These are phyloP conservation scores for Boletus reticuloceps DNA, from an alignment of 768 basidiomycete genomes.

Conservation along the genomic window DNA sequence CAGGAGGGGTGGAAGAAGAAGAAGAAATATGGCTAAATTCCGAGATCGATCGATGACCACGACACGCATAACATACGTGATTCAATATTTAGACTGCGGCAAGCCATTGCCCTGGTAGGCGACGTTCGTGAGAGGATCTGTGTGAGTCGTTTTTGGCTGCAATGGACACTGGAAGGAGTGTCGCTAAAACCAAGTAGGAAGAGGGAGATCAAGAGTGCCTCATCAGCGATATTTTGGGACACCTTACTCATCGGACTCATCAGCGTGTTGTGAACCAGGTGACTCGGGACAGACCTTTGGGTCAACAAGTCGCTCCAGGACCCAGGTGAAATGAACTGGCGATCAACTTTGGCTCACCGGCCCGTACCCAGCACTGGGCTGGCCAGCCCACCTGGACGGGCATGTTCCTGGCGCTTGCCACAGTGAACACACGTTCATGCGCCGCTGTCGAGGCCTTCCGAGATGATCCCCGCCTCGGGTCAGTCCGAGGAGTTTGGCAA, in stretches of 20 bases:
- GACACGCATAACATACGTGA: too few relatives aligned
- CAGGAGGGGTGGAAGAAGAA: conserved; percentile 2
- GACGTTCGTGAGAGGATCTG: conserved; percentile 28
- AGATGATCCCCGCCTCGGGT: neutral
- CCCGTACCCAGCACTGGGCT: too few relatives aligned
- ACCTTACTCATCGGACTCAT: conserved; percentile 7
- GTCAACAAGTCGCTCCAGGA: neutral
- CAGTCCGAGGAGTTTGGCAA: conserved; percentile 21
- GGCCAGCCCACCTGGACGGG: neutral
- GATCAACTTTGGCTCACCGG: neutral
- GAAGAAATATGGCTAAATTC: conserved; percentile 13
- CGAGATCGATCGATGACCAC: conserved; percentile 19
- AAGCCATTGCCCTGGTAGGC: conserved; percentile 1
- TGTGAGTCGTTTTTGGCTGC: conserved; percentile 8
- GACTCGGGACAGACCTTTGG: neutral
- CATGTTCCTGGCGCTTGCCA: neutral
- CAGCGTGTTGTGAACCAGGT: too few relatives aligned
- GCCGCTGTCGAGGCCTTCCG: neutral
- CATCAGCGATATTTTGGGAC: conserved; percentile 21
- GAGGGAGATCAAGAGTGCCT: conserved; percentile 12
- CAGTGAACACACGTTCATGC: neutral
- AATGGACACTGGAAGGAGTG: conserved; percentile 7
- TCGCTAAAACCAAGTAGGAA: conserved; percentile 6
- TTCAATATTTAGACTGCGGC: conserved; percentile 1
- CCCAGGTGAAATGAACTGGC: conserved; percentile 1